A percentile compares a stretch with the other conserved stretches of the same genome.
These are phyloP conservation scores for Russula ochroleuca DNA, from an alignment of 768 basidiomycete genomes.

Conservation along the genomic window DNA sequence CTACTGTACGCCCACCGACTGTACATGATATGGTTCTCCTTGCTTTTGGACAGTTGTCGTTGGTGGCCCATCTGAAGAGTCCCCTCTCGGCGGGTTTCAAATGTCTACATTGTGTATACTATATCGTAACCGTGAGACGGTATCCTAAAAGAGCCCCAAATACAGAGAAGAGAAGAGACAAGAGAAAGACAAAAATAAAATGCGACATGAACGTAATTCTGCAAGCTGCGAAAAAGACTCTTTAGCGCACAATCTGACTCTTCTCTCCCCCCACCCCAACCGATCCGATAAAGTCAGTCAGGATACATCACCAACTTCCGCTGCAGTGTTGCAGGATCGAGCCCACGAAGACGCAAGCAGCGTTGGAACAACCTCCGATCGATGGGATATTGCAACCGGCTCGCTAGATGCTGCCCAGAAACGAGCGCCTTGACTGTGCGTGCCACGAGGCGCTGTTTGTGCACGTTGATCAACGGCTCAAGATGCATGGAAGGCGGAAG, in stretches of 20 bases:
- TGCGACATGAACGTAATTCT: slow-evolving; percentile 16
- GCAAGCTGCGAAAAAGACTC: slow-evolving; percentile 1
- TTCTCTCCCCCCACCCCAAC: background rate
- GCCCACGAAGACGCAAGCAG: slow-evolving; percentile 65
- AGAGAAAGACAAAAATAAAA: background rate
- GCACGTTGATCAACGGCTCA: slow-evolving; percentile 83
- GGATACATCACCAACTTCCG: slow-evolving; percentile 42
- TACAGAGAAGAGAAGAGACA: background rate
- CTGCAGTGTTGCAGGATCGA: slow-evolving; percentile 53
- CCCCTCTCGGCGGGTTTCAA: background rate
- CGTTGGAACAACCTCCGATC: slow-evolving; percentile 76
- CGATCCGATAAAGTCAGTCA: slow-evolving; percentile 8
- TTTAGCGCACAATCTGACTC: background rate
- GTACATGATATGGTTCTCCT: too few relatives aligned
- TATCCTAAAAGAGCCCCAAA: slow-evolving; percentile 15
- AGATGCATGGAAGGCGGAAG: slow-evolving; percentile 75
- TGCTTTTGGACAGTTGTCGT: background rate
- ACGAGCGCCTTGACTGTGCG: slow-evolving; percentile 76
- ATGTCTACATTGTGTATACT: slow-evolving; percentile 17
- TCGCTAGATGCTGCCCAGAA: slow-evolving; percentile 77
- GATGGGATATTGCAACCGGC: slow-evolving; percentile 60
- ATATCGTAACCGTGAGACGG: background rate
- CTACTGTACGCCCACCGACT: too few relatives aligned
- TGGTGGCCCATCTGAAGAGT: background rate
- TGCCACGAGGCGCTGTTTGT: slow-evolving; percentile 81